Base-by-base conservation (phyloP, 345 rosid genomes). In the Hevea brasiliensis region DNA sequence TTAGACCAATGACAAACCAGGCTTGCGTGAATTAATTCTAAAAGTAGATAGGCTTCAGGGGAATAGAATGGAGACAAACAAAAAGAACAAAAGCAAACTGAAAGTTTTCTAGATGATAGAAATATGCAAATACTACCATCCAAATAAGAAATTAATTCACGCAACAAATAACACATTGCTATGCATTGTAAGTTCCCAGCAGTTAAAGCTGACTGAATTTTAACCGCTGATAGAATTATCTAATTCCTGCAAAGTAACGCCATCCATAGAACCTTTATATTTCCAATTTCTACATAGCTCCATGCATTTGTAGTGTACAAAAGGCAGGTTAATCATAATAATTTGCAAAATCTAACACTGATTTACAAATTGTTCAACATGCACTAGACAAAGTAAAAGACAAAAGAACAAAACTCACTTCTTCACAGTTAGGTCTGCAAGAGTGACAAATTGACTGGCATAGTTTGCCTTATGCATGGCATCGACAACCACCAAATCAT, bases 391-490 rank as follows among this genome's bases (percentile, higher is more conserved):
- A 11, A 55, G 57, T 0, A 26, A 8, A 24, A 9, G 37, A 53
- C 17, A 60, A 65, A 7, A n/a, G 26, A 41, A 40, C 20, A 65
- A 44, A 24, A 80, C 96, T 88, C 79, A 96, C 99, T 96, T 96
- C 99, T 85, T 93, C 97, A 73, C 99, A 96, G 79, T 96, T 96
- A 74, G 99, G 99, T 72, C 90, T 92, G 85, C 99, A 96, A n/a
- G 99, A 96, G 84, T 96, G 99, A 84, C 99, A 96, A 26, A 96
- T 96, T 74, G 93, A 79, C 99, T 96, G 1, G 99, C 99, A 72
- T 96, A 96, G 83, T 93, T 96, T 66, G 99, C 99, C 79, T 91
- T 96, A 78, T 96, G 99, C 99, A 96, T 96, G 61, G 99, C 99
- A 84, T 96, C 99, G 71, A 96, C 99, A 56, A 96, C 99, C 74